phyloP scores from a whole-genome alignment of 2,329 filamentous ascomycete species.

The Alternaria sp. region DNA sequence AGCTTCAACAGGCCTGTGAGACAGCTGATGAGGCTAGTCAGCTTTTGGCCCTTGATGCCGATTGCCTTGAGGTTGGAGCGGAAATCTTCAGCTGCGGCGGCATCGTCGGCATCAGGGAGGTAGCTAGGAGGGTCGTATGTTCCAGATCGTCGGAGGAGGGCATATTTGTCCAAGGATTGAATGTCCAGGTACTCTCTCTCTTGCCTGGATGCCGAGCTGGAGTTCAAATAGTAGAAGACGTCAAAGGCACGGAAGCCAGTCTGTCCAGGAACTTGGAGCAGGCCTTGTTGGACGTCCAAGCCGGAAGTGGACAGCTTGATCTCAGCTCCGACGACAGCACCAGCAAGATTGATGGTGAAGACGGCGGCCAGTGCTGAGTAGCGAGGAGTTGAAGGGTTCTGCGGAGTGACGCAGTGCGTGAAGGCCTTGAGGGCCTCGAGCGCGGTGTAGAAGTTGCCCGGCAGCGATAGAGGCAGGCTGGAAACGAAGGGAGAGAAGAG shows the following conservation, averaged over 20 bases:
- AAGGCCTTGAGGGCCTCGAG: slow-evolving; percentile 86
- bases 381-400: slow-evolving; percentile 83
- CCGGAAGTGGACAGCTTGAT: slow-evolving; percentile 85
- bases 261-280: slow-evolving; percentile 81
- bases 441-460: slow-evolving; percentile 77
- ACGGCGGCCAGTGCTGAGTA: slow-evolving; percentile 83
- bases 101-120: slow-evolving; percentile 90
- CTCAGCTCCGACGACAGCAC: slow-evolving; percentile 77
- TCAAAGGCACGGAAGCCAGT: slow-evolving; percentile 91
- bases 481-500: slow-evolving; percentile 81
- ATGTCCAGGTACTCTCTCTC: slow-evolving; percentile 90
- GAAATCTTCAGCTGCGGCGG: slow-evolving; percentile 92
- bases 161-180: slow-evolving; percentile 77
- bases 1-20: slow-evolving; percentile 89
- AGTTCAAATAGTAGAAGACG: slow-evolving; percentile 96
- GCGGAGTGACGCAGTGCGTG: slow-evolving; percentile 83
- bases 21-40: slow-evolving; percentile 84
- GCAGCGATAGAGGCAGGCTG: slow-evolving; percentile 80
- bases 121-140: slow-evolving; percentile 89
- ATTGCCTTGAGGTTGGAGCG: slow-evolving; percentile 85
- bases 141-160: slow-evolving; percentile 79
- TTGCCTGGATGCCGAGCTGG: slow-evolving; percentile 85
- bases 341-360: slow-evolving; percentile 81
- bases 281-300: slow-evolving; percentile 81
- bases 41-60: slow-evolving; percentile 86